phyloP scores from a whole-genome alignment of 2,329 filamentous ascomycete genomes.

The Fusarium paranaense region DNA sequence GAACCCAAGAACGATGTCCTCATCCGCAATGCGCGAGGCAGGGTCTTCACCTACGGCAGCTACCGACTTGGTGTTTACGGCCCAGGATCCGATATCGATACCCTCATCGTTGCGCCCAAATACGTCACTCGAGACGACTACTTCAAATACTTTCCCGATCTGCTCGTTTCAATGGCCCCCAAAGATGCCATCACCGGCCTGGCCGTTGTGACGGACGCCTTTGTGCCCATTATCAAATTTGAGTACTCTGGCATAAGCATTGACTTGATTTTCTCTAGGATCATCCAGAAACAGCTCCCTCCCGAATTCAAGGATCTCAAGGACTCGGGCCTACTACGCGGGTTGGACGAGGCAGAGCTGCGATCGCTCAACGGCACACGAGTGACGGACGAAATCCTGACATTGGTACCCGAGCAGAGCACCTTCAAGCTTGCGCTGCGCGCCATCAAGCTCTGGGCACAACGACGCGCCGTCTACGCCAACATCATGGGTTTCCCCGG shows the following conservation, averaged over 20 bases:
- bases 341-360: conserved; percentile 87
- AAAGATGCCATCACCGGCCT: conserved; percentile 86
- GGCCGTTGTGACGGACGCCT: conserved; percentile 87
- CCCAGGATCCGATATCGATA: conserved; percentile 97
- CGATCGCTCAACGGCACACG: conserved; percentile 93
- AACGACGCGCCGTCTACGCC: conserved; percentile 90
- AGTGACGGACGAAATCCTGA: conserved; percentile 92
- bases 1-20: conserved; percentile 78
- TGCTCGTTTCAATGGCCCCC: conserved; percentile 81
- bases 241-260: conserved; percentile 92
- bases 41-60: conserved; percentile 96
- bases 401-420: conserved; percentile 87
- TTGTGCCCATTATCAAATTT: conserved; percentile 97
- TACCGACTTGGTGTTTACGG: conserved; percentile 95
- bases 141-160: conserved; percentile 86
- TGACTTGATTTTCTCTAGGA: conserved; percentile 88
- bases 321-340: conserved; percentile 86
- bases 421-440: conserved; percentile 91
- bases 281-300: conserved; percentile 78
- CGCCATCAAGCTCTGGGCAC: conserved; percentile 96
- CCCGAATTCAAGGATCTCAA: conserved; percentile 75
- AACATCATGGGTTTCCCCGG: conserved; percentile 97
- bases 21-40: conserved; percentile 86
- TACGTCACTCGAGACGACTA: conserved; percentile 92
- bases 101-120: conserved; percentile 89